Base-by-base conservation (phyloP, 2,329 filamentous ascomycete species). In the Arthrobotrys sphaeroides region DNA sequence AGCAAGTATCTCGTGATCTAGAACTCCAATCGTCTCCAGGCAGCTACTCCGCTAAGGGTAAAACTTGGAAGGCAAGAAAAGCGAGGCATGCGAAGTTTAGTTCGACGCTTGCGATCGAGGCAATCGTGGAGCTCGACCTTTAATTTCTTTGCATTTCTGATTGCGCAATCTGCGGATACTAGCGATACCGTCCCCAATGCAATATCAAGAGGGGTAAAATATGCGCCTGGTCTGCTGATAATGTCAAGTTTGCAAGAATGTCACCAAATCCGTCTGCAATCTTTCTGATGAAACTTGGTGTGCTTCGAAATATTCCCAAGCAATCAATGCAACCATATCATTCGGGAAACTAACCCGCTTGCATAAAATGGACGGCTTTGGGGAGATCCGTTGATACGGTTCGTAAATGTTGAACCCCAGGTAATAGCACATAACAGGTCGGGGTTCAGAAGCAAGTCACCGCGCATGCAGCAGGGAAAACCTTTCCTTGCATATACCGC, bases 391-490 rank as follows among this genome's bases (percentile, higher is more conserved):
- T 70, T 47, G 66, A 61, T 70, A 55, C 28, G 65, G 66, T 60
- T 70, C 66, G 51, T 59, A 55, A 28, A 59, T 36, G 57, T 57
- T 22, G 47, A 67, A 45, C 51, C 65, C 53, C 53, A 47, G 51
- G 64, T 33, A 38, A 57, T 49, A 69, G 5, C 22, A 51, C n/a
- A 36, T 13, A 72, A 65, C 36, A 65, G 55, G 67, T 72, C 59
- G 67, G 67, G 67, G 67, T 72, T 72, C 59, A 72, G 59, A 72
- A 72, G 70, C 70, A 64, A 74, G 70, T 74, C 62, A 67, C 62
- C 70, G 60, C 70, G 70, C 70, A 68, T 74, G 70, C 70, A 68
- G 70, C 70, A 74, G 57, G 43, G 55, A 62, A 47, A 61, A 68
- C 53, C 31, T 64, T 67, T 38, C 61, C 69, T 74, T 74, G 61